These are phyloP conservation scores for Fusarium luffae DNA, from an alignment of 2,329 filamentous ascomycete genomes.

Conservation along the genomic window DNA sequence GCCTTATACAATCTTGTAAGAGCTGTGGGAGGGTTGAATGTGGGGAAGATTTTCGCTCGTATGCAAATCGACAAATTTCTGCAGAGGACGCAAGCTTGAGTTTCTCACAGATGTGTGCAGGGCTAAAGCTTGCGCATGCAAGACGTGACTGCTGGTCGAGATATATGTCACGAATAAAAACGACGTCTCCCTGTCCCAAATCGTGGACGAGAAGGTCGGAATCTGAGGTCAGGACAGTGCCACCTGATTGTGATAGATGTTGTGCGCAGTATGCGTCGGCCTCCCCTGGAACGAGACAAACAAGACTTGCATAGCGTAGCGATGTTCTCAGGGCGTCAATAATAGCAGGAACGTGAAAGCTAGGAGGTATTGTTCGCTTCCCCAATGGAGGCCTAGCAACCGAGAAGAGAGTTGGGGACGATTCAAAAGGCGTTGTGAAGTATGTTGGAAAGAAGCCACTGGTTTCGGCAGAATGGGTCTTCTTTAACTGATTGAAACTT, in stretches of 20 bases:
- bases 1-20: constrained; percentile 42
- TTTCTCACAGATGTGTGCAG: constrained; percentile 53
- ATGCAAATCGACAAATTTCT: constrained; percentile 51
- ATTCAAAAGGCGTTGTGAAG: constrained; percentile 31
- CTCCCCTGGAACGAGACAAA: constrained; percentile 79
- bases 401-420: constrained; percentile 42
- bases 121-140: constrained; percentile 47
- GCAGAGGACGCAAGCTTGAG: constrained; percentile 53
- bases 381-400: constrained; percentile 26
- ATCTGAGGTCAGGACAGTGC: constrained; percentile 80
- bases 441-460: constrained; percentile 42
- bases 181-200: constrained; percentile 72
- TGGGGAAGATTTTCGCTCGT: constrained; percentile 47
- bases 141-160: constrained; percentile 41
- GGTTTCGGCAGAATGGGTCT: constrained; percentile 53
- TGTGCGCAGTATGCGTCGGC: constrained; percentile 84
- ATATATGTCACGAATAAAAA: constrained; percentile 75
- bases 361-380: constrained; percentile 59
- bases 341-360: constrained; percentile 82
- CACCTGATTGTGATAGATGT: constrained; percentile 64
- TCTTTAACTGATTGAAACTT: constrained; percentile 65
- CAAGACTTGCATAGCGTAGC: constrained; percentile 54
- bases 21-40: constrained; percentile 48
- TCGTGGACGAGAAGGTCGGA: constrained; percentile 85
- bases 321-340: constrained; percentile 73